Base-by-base conservation (phyloP, 768 basidiomycete genomes). In the Mycena amicta region DNA sequence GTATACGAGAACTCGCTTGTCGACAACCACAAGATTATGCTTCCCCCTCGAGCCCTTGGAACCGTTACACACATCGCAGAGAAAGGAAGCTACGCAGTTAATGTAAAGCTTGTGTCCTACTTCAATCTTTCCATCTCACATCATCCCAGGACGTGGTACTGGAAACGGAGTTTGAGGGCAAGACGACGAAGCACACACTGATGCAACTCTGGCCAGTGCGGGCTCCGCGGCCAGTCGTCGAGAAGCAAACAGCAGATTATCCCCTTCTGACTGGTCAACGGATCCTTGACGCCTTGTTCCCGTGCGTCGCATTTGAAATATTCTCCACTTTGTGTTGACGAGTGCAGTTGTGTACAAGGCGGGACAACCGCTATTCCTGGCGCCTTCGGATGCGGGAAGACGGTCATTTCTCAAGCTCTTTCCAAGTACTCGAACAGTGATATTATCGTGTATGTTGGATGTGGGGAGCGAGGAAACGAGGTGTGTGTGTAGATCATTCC, bases 141-240 rank as follows among this genome's bases (percentile, higher is more conserved):
- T 54, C 50, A 5, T 16, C 26, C 2, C 52, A 97, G 93, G 97
- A 99, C 71, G 81, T 95, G 52, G 91, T 99, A 22, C 78, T 98
- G 49, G 97, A 99, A 75, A 98, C 96, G 5, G 97, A 98, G 70
- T 98, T 99, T 68, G 88, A 98, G 62, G 97, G 96, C 64, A 94
- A 95, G 77, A 89, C 81, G 37, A 90, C 94, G 15, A 83, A 95
- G 67, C 96, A 98, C 72, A 88, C 91, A 18, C 88, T 99, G 86
- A 92, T 97, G 92, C 97, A 99, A 70, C 79, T 96, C 29, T 99
- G 97, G 97, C 97, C 97, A 64, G 97, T 99, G 60, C 93, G 97
- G 69, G 97, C 96, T 20, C 95, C 97, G 50, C 86, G 97, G 55
- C 97, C 97, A 12, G 90, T 94, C 26, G 79, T 92, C n/a, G 93